Base-by-base conservation (phyloP, 306 rosid species). In the Rosa multiflora region DNA sequence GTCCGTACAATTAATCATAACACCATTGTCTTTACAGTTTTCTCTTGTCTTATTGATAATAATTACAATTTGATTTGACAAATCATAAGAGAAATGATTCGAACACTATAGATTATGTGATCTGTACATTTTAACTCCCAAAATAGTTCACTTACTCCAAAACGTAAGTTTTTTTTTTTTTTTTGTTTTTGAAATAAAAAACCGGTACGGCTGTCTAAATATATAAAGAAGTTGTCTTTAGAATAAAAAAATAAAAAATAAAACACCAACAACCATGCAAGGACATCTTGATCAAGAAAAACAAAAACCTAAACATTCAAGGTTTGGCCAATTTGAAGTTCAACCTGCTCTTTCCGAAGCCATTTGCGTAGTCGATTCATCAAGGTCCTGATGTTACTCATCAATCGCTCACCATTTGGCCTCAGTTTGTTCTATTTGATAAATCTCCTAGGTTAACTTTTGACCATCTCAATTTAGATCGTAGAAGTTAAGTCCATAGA, bases 1-100 rank as follows among this genome's bases (percentile, higher is more conserved):
- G 49, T 67, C 29, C 48, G 9, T 8, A 2, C 6, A 17, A 67
- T 4, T 0, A 0, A 10, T 15, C 48, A 67, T 43, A 32, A 15
- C 40, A 35, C 26, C 26, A 20, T 67, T 67, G 49, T 67, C 29
- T 26, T 18, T 18, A 2, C 6, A 17, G 40, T 4, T 0, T 18
- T 35, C 6, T 67, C 72, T 67, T 67, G 72, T 67, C 72, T 67
- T 67, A 17, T 67, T 39, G 23, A 67, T 40, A 18, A 40, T 20
- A 39, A 39, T 8, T 67, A 35, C 47, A 67, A 40, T 67, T 67
- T 67, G 49, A 67, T 67, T 67, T 67, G 72, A 67, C 49, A 40
- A 40, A 67, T 39, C 72, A 67, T 14, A 0, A 35, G 12, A 64
- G 46, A 35, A 62, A 29, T 11, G 40, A 62, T 12, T 62, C 67